phyloP scores from a whole-genome alignment of 371 early-diverging fungal genomes.

The Rhizopus sp. region DNA sequence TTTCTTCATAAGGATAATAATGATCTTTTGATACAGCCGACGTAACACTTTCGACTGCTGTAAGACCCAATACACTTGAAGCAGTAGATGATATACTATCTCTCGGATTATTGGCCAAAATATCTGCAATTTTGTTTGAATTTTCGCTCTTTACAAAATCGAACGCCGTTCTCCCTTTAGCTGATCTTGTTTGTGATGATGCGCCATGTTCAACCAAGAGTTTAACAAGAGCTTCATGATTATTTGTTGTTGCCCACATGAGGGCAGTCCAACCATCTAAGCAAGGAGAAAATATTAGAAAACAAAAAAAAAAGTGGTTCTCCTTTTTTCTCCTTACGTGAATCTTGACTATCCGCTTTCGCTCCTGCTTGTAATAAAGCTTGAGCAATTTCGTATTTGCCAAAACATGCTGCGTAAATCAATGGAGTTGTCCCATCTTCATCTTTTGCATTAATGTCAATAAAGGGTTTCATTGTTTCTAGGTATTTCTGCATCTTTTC shows the following conservation, averaged over 20 bases:
- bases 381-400: conserved; percentile 68
- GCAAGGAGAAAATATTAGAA: neutral
- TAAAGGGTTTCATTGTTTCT: conserved; percentile 50
- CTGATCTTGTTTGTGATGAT: conserved; percentile 64
- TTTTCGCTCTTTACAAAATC: conserved; percentile 42
- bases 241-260: conserved; percentile 91
- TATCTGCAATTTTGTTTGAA: conserved; percentile 55
- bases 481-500: conserved; percentile 82
- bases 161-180: conserved; percentile 76
- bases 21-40: conserved; percentile 39
- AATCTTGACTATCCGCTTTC: conserved; percentile 74
- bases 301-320: neutral
- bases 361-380: conserved; percentile 76
- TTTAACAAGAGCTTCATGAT: conserved; percentile 73
- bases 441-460: conserved; percentile 80
- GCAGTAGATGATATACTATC: conserved; percentile 50
- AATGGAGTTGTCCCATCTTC: conserved; percentile 84
- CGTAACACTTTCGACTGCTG: conserved; percentile 19
- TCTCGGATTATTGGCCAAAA: conserved; percentile 55
- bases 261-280: conserved; percentile 90
- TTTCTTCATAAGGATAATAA: conserved; percentile 43
- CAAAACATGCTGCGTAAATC: conserved; percentile 89
- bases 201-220: conserved; percentile 80
- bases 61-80: conserved; percentile 31
- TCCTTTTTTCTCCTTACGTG: conserved; percentile 52